Base-by-base conservation (phyloP, 768 basidiomycete species). In the Dentipellis fragilis region DNA sequence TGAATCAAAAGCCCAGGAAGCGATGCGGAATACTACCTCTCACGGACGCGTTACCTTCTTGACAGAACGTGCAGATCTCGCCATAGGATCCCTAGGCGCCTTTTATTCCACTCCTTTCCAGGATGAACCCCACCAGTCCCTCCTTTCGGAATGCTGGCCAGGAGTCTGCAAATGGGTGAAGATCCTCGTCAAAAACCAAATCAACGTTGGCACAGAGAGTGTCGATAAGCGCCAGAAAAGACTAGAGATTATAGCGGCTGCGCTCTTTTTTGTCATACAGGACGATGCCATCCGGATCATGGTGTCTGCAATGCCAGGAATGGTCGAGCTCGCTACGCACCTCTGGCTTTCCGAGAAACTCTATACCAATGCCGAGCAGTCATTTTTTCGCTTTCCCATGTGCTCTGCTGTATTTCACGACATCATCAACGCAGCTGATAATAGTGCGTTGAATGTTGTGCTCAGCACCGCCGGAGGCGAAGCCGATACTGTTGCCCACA, bases 301-400 rank as follows among this genome's bases (percentile, higher is more conserved):
- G 21, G 72, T 73, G 62, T 62, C 65, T 14, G 49, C 49, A 1
- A 72, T 71, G 6, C 60, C 64, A 34, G 69, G 68, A 16, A 63
- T 64, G 19, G 51, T 73, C 57, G 71, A 72, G 55, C 65, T 72
- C 38, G 70, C 68, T 19, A 69, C 71, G 8, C 60, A 66, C 38
- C 60, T 72, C 29, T 72, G 72, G 68, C 54, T 70, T 34, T 55
- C 66, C 16, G 71, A 71, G 50, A 67, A 71, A 47, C 57, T 54
- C 3, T 10, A 14, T 12, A 7, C 14, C 16, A 60, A 59, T 17
- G 52, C 64, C 48, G 59, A 29, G 29, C 29, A 6, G 29, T 3
- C 29, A 29, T 6, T 3, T 3, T 29, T 6, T 6, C 29, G 3
- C 29, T 29, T 68, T 10, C 72, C 72, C 0, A 58, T 57, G 10